These are phyloP conservation scores for Pinguiococcus pyrenoidosus DNA, from an alignment of 108 stramenopile genomes.

Conservation along the genomic window DNA sequence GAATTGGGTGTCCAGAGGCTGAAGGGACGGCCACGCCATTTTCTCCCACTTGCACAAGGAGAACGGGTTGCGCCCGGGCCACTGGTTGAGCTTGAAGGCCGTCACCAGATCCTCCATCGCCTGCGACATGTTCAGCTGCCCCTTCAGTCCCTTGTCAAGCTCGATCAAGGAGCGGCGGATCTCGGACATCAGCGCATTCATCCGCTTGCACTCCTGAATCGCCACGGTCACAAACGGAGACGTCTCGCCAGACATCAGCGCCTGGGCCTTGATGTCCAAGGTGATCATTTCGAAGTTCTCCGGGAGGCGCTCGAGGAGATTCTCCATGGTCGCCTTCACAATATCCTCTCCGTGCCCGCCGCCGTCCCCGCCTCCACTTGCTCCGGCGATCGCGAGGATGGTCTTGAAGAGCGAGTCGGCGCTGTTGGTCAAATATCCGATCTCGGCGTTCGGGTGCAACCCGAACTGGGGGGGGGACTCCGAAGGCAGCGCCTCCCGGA, in stretches of 20 bases:
- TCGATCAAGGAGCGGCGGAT: slow-evolving; percentile 50
- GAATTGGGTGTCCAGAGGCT: slow-evolving; percentile 49
- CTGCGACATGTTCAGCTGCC: slow-evolving; percentile 58
- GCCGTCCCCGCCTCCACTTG: slow-evolving; percentile 24
- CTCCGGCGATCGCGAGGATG: slow-evolving; percentile 35
- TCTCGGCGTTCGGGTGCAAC: slow-evolving; percentile 63
- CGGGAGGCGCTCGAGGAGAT: slow-evolving; percentile 46
- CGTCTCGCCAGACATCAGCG: slow-evolving; percentile 35
- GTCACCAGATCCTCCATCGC: slow-evolving; percentile 50
- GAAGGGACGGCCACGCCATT: slow-evolving; percentile 53
- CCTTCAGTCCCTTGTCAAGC: slow-evolving; percentile 63
- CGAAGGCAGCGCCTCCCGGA: slow-evolving; percentile 40
- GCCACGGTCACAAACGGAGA: slow-evolving; percentile 61
- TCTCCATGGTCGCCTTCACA: slow-evolving; percentile 25
- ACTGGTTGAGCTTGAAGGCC: slow-evolving; percentile 49
- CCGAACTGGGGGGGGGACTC: slow-evolving; percentile 61
- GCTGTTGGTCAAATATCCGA: slow-evolving; percentile 52
- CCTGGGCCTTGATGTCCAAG: slow-evolving; percentile 41
- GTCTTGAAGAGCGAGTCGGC: slow-evolving; percentile 39
- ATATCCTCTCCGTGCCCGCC: slow-evolving; percentile 19
- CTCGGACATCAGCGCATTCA: slow-evolving; percentile 54
- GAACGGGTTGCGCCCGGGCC: slow-evolving; percentile 54
- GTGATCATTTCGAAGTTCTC: slow-evolving; percentile 50
- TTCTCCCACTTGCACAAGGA: slow-evolving; percentile 39
- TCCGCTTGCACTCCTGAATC: slow-evolving; percentile 56